A percentile compares a stretch with the other conserved stretches of the same genome.
Evolutionary conservation across 176 grass and related monocot genomes (phyloP).

Genomic region (Carex myosuroides): DNA sequence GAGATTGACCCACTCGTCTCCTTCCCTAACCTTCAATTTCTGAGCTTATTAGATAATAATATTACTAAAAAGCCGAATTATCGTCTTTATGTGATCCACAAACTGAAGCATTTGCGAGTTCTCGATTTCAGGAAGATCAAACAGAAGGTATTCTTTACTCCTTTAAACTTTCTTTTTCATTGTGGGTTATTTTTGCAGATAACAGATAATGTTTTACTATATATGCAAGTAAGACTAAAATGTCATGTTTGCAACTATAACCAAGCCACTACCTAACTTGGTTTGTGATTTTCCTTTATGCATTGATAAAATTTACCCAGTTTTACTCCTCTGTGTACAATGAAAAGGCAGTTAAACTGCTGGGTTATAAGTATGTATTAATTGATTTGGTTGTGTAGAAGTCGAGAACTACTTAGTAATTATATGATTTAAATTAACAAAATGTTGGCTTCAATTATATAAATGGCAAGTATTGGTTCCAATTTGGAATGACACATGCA

Average conservation of each 20-base stretch:
- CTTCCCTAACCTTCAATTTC: constrained; percentile 81
- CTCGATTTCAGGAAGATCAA: constrained; percentile 97
- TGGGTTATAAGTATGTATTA: background rate
- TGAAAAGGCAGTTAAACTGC: background rate
- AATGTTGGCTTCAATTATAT: background rate
- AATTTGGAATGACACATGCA: background rate
- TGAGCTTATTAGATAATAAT: constrained; percentile 93
- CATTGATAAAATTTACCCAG: background rate
- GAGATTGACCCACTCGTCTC: constrained; percentile 92
- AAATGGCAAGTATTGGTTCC: background rate
- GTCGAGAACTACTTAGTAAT: background rate
- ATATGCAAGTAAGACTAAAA: background rate
- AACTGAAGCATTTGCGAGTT: constrained; percentile 74
- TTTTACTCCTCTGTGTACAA: background rate
- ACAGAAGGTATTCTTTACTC: constrained; percentile 60
- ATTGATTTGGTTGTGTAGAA: background rate
- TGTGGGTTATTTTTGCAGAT: constrained; percentile 13
- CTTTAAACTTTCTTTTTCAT: constrained; percentile 12
- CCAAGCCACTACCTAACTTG: background rate
- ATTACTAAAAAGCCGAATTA: constrained; percentile 96
- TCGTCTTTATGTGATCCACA: constrained; percentile 90
- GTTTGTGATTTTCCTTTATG: background rate
- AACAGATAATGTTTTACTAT: background rate
- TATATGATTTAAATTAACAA: background rate
- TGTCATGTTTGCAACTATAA: constrained; percentile 1